A percentile compares a stretch with the other conserved stretches of the same genome.
Conservation (phyloP, 805 yeast species). For the Candida taoyuanica region DNA sequence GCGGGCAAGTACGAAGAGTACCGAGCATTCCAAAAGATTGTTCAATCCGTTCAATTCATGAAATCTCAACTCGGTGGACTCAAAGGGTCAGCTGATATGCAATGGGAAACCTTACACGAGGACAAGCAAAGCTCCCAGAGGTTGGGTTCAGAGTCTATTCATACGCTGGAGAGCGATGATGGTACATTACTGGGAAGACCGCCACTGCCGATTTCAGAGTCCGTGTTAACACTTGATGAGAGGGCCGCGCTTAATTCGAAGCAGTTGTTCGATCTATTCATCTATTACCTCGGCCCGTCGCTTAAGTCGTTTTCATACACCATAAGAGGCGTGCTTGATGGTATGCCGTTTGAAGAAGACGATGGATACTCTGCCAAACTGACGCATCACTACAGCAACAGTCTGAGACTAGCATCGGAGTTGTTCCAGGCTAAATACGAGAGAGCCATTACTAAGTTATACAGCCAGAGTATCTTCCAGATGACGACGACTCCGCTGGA, state of each 20-base stretch:
- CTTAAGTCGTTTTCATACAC: constrained; percentile 62
- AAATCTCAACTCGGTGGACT: constrained; percentile 62
- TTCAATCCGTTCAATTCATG: constrained; percentile 46
- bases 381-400: constrained; percentile 40
- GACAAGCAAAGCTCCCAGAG: neutral
- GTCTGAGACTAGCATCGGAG: constrained; percentile 47
- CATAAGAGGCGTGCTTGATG: constrained; percentile 53
- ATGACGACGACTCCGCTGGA: constrained; percentile 10
- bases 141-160: constrained; percentile 3
- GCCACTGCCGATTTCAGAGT: constrained; percentile 6
- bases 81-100: constrained; percentile 63
- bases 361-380: constrained; percentile 33
- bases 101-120: constrained; percentile 47
- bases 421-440: constrained; percentile 54
- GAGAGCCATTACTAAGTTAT: constrained; percentile 52
- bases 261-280: constrained; percentile 60
- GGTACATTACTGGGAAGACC: neutral
- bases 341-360: constrained; percentile 48
- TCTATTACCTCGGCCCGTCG: constrained; percentile 67
- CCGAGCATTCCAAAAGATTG: constrained; percentile 39
- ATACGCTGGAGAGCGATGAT: constrained; percentile 7
- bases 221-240: constrained; percentile 13
- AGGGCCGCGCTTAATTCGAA: constrained; percentile 24
- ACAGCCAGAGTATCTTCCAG: constrained; percentile 31
- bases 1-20: constrained; percentile 55